Base-by-base conservation (phyloP, 75 land plant genomes). In the Chamaecyparis obtusa region DNA sequence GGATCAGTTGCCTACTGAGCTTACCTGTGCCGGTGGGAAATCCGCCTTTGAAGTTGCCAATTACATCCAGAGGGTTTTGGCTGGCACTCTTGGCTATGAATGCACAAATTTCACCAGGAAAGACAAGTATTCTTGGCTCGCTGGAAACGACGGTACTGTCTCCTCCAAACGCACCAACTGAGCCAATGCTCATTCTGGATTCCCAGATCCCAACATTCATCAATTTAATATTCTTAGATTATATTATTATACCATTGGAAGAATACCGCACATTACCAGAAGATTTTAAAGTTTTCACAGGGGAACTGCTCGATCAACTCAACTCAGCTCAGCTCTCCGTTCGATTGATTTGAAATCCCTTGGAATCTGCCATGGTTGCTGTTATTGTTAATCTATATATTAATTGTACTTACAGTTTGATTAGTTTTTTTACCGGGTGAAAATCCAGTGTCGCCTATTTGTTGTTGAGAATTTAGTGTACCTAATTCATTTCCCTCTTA, bases 61-160 rank as follows among this genome's bases (percentile, higher is more conserved):
- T 77, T 91, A 93, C 85, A 92, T 96, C 9, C 97, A 96, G 87
- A 88, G 91, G 87, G 92, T 90, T 39, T 75, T 96, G 21, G 97
- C 88, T 0, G 92, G 94, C 21, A 88, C 94, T 9, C 89, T 96
- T 16, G 95, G 97, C 43, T 96, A 92, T 82, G 95, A 93, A 89
- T 96, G 97, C 89, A 95, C 97, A 24, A 91, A 81, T 84, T 89
- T 96, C 91, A 96, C 97, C 0, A 87, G 97, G 84, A 93, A 86
- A 71, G 97, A 95, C 77, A 96, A 96, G 89, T 96, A 96, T 76
- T 85, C 86, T 13, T 87, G 92, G 87, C 95, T 96, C n/a, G 95
- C 96, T 0, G 97, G 94, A 32, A 92, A 90, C 10, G 98, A 97
- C 57, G 99, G 99, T 11, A 87, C 89, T 9, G 99, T 97, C 16